Evolutionary conservation across 2,329 filamentous ascomycete genomes (phyloP), one percentile per base, ranked within the genome.

Genomic region (Fusarium sp.): DNA sequence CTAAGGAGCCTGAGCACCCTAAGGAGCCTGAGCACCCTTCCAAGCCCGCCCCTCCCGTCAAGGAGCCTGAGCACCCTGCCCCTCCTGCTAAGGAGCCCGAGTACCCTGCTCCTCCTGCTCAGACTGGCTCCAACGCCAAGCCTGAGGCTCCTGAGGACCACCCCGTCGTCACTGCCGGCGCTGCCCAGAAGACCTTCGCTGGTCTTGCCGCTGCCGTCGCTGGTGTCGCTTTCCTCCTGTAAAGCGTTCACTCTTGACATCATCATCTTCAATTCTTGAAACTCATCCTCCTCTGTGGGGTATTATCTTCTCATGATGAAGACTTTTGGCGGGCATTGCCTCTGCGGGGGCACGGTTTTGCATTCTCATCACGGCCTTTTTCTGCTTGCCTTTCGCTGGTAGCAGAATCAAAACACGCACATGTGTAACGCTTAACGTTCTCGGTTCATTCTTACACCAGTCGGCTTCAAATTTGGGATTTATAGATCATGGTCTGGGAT

Each of bases 181-280:
- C 76, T 20, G 67, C 59, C 53, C 65, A 77, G 74, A 70, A 75
- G 58, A 65, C 72, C 40, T 66, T 73, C 38, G 60, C 70, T 25
- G 71, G 75, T 43, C 32, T 76, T 34, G 71, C 73, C 11, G 65
- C 67, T 20, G 56, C 74, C 52, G 45, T 77, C 20, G 72, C 75
- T 34, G 75, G 70, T 63, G 43, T 74, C 46, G 65, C 68, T 54
- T 72, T 77, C 58, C 41, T 75, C 48, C 63, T 77, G 66, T 77
- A 76, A 73, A 59, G 47, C 54, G 51, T 20, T 5, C 1, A n/a
- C 34, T 18, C 1, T 38, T 38, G 34, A 38, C 34, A 38, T 13
- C n/a, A 12, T 25, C 44, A 65, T 47, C 43, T 30, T 27, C 44
- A 54, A 20, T 55, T 48, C 41, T 51, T 16, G 27, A 38, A 38